Conservation (phyloP, 768 basidiomycete genomes). For the Boletus rubroflammeus region DNA sequence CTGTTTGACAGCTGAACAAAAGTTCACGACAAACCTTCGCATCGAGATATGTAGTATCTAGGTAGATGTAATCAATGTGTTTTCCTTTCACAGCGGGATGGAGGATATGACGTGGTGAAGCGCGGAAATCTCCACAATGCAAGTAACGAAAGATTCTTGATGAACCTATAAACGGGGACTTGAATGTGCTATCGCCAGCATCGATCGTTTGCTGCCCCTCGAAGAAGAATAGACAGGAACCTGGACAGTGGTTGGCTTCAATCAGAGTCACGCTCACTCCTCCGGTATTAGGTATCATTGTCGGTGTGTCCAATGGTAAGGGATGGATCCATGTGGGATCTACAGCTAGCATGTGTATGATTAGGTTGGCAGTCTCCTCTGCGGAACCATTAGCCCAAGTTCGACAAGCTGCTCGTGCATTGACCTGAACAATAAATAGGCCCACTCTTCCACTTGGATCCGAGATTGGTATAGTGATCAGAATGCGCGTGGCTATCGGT, state of each 20-base stretch:
- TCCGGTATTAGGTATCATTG: conserved; percentile 72
- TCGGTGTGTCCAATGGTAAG: conserved; percentile 75
- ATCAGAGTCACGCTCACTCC: conserved; percentile 90
- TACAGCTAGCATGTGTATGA: conserved; percentile 87
- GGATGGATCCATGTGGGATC: conserved; percentile 87
- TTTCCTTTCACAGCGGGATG: conserved; percentile 85
- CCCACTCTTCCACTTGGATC: conserved; percentile 82
- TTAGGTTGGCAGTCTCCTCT: conserved; percentile 86
- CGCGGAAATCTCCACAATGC: conserved; percentile 93
- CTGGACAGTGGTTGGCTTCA: conserved; percentile 99
- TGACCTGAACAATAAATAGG: conserved; percentile 90
- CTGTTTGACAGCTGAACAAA: neutral
- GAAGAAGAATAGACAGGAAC: conserved; percentile 90
- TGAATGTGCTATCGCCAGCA: conserved; percentile 80
- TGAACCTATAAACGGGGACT: conserved; percentile 68
- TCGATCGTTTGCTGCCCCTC: conserved; percentile 88
- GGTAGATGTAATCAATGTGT: conserved; percentile 79
- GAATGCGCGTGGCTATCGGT: conserved; percentile 85
- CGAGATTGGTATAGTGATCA: conserved; percentile 92
- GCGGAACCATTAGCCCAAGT: neutral
- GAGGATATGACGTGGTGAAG: conserved; percentile 80
- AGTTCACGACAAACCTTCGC: conserved; percentile 54
- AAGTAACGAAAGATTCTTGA: conserved; percentile 76
- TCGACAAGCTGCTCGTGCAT: neutral
- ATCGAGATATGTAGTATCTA: conserved; percentile 95